Evolutionary conservation across 345 rosid genomes (phyloP).

Genomic region (Dimocarpus longan): DNA sequence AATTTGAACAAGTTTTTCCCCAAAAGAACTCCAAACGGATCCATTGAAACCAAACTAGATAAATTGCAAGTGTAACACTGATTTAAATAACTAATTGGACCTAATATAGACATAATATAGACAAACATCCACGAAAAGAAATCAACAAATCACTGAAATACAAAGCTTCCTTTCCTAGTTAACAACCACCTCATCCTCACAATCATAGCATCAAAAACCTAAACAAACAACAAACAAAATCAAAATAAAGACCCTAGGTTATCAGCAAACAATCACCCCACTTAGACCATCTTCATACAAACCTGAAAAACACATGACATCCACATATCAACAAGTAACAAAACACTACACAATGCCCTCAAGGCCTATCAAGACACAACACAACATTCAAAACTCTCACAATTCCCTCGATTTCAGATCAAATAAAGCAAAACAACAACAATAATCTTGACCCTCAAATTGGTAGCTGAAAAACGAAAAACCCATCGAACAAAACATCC

Average conservation of each 20-base stretch:
- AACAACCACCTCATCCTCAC: neutral
- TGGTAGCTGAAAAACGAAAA: neutral
- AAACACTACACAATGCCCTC: neutral
- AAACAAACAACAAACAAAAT: neutral
- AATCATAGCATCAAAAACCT: neutral
- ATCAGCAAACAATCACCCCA: neutral
- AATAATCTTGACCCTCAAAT: neutral
- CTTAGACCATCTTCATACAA: neutral
- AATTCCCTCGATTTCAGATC: neutral
- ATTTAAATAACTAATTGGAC: neutral
- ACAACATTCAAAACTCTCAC: neutral
- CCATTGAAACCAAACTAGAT: constrained; percentile 4
- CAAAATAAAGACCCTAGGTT: neutral
- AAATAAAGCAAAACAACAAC: neutral
- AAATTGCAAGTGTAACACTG: neutral
- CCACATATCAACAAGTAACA: neutral
- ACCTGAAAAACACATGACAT: neutral
- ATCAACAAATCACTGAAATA: neutral
- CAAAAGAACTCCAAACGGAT: neutral
- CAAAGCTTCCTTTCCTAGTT: neutral
- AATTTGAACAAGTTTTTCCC: neutral
- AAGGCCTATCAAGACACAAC: neutral
- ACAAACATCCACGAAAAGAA: neutral
- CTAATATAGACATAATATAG: neutral
- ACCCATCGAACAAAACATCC: neutral